Conservation (phyloP, 2,329 filamentous ascomycete genomes). For the Sporothrix curviconia region DNA sequence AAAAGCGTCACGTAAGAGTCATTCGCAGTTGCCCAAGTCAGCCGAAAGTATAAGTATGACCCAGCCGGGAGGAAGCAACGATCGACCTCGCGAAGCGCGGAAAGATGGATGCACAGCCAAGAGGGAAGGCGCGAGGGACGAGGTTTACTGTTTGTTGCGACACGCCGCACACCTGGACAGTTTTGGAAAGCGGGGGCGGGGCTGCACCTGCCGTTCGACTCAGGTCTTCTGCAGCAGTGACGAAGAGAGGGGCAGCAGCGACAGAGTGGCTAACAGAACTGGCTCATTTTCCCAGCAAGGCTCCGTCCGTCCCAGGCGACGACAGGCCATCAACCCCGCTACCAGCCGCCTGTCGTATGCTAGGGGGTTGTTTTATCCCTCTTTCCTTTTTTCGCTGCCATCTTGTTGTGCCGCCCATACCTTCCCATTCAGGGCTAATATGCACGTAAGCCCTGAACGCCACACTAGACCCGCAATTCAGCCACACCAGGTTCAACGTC, state of each 20-base stretch:
- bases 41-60: neutral
- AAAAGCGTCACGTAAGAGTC: neutral
- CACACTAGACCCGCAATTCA: slow-evolving; percentile 9
- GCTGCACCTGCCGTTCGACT: slow-evolving; percentile 1
- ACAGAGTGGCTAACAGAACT: neutral
- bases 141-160: neutral
- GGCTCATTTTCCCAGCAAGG: neutral
- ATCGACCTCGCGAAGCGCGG: neutral
- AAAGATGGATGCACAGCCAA: neutral
- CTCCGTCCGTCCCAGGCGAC: neutral
- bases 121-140: neutral
- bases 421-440: slow-evolving; percentile 14
- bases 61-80: neutral
- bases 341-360: neutral
- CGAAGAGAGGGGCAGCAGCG: neutral
- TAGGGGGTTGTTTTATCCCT: slow-evolving; percentile 11
- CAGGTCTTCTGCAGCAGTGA: neutral
- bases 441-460: slow-evolving; percentile 15
- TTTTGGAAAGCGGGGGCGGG: slow-evolving; percentile 19
- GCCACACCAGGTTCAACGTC: too few species aligned
- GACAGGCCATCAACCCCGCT: too few species aligned
- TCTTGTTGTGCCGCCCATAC: neutral
- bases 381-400: neutral
- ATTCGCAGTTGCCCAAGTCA: neutral
- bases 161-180: slow-evolving; percentile 4